Evolutionary conservation across 176 grass and related monocot genomes (phyloP), one percentile per base, ranked within the genome.

Genomic region (Paspalum vaginatum): DNA sequence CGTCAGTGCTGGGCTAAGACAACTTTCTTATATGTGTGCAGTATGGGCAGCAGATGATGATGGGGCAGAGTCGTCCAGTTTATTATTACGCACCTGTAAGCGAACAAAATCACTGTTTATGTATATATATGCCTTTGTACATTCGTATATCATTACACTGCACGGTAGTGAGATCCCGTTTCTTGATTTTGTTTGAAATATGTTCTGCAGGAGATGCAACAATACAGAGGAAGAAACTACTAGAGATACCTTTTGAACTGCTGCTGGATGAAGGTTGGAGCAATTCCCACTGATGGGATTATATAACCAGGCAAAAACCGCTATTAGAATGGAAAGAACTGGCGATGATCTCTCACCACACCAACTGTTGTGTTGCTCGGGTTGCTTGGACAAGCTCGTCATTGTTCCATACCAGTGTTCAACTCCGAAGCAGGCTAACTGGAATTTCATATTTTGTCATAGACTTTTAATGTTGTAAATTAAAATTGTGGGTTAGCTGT

Each of bases 41-140:
- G 91, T 90, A 88, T 76, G 91, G 91, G 76, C 91, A 93, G 45
- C 91, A 93, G 75, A 88, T 93, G 85, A 85, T 88, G 82, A 77
- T 92, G 32, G 86, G 86, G 6, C 90, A 89, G 79, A 69, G 70
- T 52, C 86, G 79, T 24, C 90, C 87, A 32, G 79, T 92, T 80
- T 92, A 92, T 81, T 92, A 92, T 80, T 92, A 84, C 81, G 38
- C 83, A 22, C 83, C 86, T 48, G 90, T 92, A 80, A 92, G 90
- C 47, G 10, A 72, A 83, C 9, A n/a, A 9, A 22, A 67, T 26
- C 15, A 18, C 9, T 24, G 0, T 82, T 77, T 12, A 32, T 32
- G 32, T 32, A 32, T 77, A 41, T 77, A 41, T 64, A 6, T 8
- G 16, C 7, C 6, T 64, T 55, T 54, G 39, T 18, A 74, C 75